Conservation (phyloP, 495 filamentous ascomycete species). For the Thermochaetoides thermophila region DNA sequence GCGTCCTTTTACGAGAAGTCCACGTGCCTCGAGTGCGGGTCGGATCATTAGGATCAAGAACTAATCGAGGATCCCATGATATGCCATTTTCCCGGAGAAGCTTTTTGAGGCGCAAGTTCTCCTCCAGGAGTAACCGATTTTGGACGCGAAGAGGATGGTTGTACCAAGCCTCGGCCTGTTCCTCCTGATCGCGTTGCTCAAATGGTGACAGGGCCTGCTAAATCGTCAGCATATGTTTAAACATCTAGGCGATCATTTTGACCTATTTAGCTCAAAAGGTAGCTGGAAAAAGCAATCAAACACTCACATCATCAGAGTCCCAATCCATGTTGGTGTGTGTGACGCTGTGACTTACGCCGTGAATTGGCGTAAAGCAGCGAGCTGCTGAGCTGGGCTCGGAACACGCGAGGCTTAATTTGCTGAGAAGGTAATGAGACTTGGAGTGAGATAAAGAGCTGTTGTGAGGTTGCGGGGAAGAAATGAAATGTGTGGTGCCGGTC, state of each 20-base stretch:
- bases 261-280: too few species aligned
- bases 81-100: constrained; percentile 26
- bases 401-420: too few species aligned
- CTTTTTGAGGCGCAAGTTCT: constrained; percentile 24
- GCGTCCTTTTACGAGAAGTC: constrained; percentile 1
- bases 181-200: constrained; percentile 29
- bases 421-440: too few species aligned
- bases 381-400: too few species aligned
- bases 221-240: neutral
- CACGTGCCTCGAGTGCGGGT: constrained; percentile 2
- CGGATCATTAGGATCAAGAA: constrained; percentile 4
- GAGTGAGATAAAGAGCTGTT: too few species aligned
- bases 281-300: too few species aligned
- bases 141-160: constrained; percentile 23
- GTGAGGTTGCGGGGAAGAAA: too few species aligned
- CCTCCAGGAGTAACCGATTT: constrained; percentile 19
- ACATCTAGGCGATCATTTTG: neutral
- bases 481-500: too few species aligned
- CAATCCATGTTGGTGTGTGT: constrained; percentile 4
- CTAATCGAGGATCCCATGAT: constrained; percentile 13
- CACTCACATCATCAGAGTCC: neutral
- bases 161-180: constrained; percentile 26
- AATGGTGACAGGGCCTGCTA: constrained; percentile 10
- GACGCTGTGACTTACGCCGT: neutral
- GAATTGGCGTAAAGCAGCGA: too few species aligned